Base-by-base conservation (phyloP, 441 rosid genomes). In the Mallotus repandus region DNA sequence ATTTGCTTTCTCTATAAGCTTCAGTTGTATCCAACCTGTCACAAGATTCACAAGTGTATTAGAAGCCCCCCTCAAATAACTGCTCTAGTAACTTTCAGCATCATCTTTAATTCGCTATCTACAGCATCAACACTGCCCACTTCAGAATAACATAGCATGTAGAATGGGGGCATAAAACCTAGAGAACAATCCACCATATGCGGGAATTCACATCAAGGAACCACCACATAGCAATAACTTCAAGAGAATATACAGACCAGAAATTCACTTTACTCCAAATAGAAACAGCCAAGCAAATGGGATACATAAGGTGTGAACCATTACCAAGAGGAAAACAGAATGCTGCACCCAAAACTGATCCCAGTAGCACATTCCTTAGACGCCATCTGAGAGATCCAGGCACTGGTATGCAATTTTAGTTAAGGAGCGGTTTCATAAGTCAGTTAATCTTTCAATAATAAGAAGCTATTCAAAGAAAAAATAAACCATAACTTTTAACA, bases 331-430 rank as follows among this genome's bases (percentile, higher is more conserved):
- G 98, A 71, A 93, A 89, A 81, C 98, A 85, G 38, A 95, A 69
- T 25, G 89, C 92, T 61, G 98, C 96, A 77, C 99, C 98, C 38
- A 95, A 80, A 87, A 78, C 84, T 15, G 95, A 93, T 66, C 97
- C 98, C 6, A 95, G 87, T 77, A 89, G 67, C 77, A 95, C 91
- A 78, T 95, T 95, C 81, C 97, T 89, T 21, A 81, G 85, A 72
- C 98, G 95, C 99, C 99, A 93, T 59, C 77, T 73, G 12, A 91
- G 83, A 72, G 99, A 88, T 69, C 98, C 99, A 54, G 97, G 98
- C 93, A 95, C 98, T 95, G 74, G 69, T 54, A 79, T 48, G 62
- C 48, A 70, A 74, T 15, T 57, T 19, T 13, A 63, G 75, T 41
- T 62, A 74, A 54, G 22, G 22, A 48, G 50, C 46, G 15, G 55